Evolutionary conservation across 139 green algal species (phyloP).

Genomic region (Auxenochlorella protothecoides): DNA sequence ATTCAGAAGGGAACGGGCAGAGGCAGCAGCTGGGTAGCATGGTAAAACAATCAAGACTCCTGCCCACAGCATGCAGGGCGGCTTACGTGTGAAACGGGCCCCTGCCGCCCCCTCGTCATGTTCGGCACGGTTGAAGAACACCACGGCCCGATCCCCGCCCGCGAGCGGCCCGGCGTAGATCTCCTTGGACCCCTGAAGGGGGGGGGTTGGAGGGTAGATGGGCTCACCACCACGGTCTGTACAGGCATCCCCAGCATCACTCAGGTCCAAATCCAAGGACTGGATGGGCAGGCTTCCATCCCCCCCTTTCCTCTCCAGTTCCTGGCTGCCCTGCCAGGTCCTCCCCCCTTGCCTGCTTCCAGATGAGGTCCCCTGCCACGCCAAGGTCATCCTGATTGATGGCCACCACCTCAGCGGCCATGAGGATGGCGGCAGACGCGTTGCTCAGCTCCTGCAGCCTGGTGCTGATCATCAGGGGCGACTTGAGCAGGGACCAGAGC

Average conservation of each 20-base stretch:
- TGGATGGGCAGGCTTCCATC: no score
- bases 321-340: no score
- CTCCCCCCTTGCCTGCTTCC: conserved; percentile 14
- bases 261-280: no score
- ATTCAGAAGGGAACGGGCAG: not conserved
- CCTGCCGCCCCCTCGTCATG: no score
- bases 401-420: conserved; percentile 33
- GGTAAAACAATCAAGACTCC: no score
- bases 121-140: conserved; percentile 33
- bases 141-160: conserved; percentile 29
- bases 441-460: conserved; percentile 6
- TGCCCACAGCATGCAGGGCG: no score
- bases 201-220: no score
- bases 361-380: conserved; percentile 47
- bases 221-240: no score
- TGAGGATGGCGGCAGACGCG: conserved; percentile 28
- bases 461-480: conserved; percentile 44
- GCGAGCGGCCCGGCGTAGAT: conserved; percentile 39
- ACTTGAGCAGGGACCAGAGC: conserved; percentile 55
- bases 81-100: no score
- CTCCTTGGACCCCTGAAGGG: conserved; percentile 11
- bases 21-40: not conserved
- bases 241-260: no score
- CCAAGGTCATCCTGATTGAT: conserved; percentile 54
- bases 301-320: no score